Conservation (phyloP, 1,139 yeast species). For the Debaryomycetaceae sp. region DNA sequence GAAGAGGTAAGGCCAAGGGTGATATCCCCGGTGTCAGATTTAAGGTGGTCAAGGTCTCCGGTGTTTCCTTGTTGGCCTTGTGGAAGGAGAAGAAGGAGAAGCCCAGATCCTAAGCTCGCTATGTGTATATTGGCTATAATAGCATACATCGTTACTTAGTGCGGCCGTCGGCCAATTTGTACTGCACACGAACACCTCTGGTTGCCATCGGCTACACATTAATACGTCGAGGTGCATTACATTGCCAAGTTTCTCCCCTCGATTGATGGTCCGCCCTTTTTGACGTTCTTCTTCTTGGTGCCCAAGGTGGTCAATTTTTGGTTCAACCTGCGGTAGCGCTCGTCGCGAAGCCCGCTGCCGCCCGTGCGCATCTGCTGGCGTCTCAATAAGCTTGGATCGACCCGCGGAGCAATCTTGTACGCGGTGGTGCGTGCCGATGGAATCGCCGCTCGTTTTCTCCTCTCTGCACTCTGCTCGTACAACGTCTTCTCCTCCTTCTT, state of each 20-base stretch:
- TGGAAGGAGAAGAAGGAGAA: slow-evolving; percentile 99
- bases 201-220: too few relatives aligned
- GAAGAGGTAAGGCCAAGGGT: slow-evolving; percentile 99
- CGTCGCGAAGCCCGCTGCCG: slow-evolving; percentile 49
- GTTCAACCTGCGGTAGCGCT: slow-evolving; percentile 71
- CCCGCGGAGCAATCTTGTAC: slow-evolving; percentile 86
- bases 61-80: slow-evolving; percentile 98
- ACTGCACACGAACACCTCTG: slow-evolving; percentile 3
- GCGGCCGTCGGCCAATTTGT: too few relatives aligned
- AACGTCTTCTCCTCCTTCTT: slow-evolving; percentile 50
- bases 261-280: slow-evolving; percentile 72
- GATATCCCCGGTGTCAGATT: slow-evolving; percentile 99
- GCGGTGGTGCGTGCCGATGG: slow-evolving; percentile 87
- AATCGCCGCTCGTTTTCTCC: slow-evolving; percentile 91
- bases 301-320: slow-evolving; percentile 49
- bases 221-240: too few relatives aligned
- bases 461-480: slow-evolving; percentile 88
- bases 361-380: slow-evolving; percentile 43
- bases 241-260: slow-evolving; percentile 67
- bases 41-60: slow-evolving; percentile 99
- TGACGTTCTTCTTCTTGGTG: slow-evolving; percentile 41
- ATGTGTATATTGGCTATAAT: slow-evolving; percentile 22
- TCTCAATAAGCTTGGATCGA: slow-evolving; percentile 44
- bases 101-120: slow-evolving; percentile 85
- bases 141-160: slow-evolving; percentile 16